A percentile compares a stretch with the other conserved stretches of the same genome.
These are phyloP conservation scores for Cutaneotrichosporon sp. DNA, from an alignment of 1,284 basidiomycete species.

Conservation along the genomic window DNA sequence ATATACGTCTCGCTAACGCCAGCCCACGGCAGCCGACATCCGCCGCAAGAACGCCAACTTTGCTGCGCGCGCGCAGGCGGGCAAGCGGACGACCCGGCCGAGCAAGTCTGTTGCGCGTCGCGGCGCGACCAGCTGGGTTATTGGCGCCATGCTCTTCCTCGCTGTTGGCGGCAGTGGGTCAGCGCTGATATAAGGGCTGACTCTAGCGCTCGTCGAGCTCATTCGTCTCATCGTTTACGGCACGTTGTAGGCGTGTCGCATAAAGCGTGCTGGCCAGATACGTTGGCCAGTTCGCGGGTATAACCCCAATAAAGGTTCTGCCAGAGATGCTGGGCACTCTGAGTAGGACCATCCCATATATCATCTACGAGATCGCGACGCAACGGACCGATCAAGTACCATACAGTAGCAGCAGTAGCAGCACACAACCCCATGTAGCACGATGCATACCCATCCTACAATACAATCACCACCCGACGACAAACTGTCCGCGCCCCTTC, in stretches of 20 bases:
- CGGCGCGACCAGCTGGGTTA: conserved; percentile 33
- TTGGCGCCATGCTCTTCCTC: conserved; percentile 41
- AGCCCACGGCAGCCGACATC: conserved; percentile 45
- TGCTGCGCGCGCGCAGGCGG: conserved; percentile 36
- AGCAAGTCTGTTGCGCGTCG: conserved; percentile 28
- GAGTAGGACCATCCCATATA: background rate
- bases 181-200: background rate
- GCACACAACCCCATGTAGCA: background rate
- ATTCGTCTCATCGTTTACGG: conserved; percentile 36
- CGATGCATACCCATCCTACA: background rate
- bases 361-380: background rate
- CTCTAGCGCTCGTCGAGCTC: conserved; percentile 39
- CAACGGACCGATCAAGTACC: background rate
- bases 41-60: conserved; percentile 45
- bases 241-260: conserved; percentile 19
- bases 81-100: conserved; percentile 38
- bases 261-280: too few relatives aligned
- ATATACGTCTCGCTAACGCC: too few relatives aligned
- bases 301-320: too few relatives aligned
- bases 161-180: conserved; percentile 43
- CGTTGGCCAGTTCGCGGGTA: too few relatives aligned
- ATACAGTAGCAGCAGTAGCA: too few relatives aligned
- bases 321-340: too few relatives aligned
- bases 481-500: conserved; percentile 29
- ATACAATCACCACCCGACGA: background rate